Conservation (phyloP, 257 asterid species). For the Schizonepeta tenuifolia region DNA sequence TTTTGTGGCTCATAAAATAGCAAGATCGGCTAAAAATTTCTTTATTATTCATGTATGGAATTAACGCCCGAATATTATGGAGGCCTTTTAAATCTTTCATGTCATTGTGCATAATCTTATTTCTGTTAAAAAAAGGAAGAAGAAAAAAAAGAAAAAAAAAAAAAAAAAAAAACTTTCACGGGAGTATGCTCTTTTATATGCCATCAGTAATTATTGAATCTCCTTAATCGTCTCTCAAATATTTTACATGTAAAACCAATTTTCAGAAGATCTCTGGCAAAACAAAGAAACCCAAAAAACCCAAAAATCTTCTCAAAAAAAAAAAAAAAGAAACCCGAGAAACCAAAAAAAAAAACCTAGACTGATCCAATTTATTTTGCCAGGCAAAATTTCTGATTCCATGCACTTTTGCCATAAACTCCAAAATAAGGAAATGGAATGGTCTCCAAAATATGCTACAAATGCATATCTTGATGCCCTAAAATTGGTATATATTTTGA, state of each 20-base stretch:
- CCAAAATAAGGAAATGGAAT: conserved; percentile 48
- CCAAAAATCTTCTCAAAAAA: background rate
- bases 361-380: conserved; percentile 24
- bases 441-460: conserved; percentile 62
- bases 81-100: too few species aligned
- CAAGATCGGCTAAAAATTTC: too few species aligned
- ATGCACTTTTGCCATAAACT: conserved; percentile 2
- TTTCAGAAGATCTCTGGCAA: background rate
- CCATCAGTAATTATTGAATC: conserved; percentile 41
- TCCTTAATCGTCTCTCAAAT: conserved; percentile 42
- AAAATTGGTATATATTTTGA: conserved; percentile 45
- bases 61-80: too few species aligned
- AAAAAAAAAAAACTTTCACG: too few species aligned
- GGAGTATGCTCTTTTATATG: conserved; percentile 5
- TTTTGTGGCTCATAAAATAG: too few species aligned
- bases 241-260: background rate
- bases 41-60: too few species aligned
- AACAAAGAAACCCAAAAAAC: background rate
- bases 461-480: conserved; percentile 72
- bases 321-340: background rate
- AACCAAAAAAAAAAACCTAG: conserved; percentile 32
- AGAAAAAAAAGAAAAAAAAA: too few species aligned
- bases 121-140: too few species aligned
- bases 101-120: too few species aligned
- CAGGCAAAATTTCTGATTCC: conserved; percentile 11